Evolutionary conservation across 768 basidiomycete genomes (phyloP).

Genomic region (Suillus clintonianus): DNA sequence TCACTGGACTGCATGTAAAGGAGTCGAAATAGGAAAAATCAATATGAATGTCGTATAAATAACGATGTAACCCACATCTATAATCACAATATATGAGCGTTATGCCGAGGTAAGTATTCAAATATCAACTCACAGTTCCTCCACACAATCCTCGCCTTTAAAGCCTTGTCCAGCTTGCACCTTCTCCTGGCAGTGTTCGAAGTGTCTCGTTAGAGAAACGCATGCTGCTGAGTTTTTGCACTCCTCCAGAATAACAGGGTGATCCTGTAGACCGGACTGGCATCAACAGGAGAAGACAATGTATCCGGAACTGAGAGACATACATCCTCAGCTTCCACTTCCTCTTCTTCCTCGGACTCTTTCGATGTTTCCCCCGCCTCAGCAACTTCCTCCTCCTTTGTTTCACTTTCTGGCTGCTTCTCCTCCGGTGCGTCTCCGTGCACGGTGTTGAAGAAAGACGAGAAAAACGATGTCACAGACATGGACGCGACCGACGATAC

Average conservation of each 20-base stretch:
- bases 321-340: slow-evolving; percentile 48
- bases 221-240: slow-evolving; percentile 71
- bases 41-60: slow-evolving; percentile 7
- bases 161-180: slow-evolving; percentile 79
- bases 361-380: slow-evolving; percentile 16
- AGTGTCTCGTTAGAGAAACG: slow-evolving; percentile 72
- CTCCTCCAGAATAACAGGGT: slow-evolving; percentile 74
- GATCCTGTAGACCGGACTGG: slow-evolving; percentile 43
- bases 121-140: slow-evolving; percentile 73
- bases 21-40: slow-evolving; percentile 23
- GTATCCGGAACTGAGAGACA: slow-evolving; percentile 10
- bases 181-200: slow-evolving; percentile 89
- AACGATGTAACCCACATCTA: slow-evolving; percentile 25
- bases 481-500: slow-evolving; percentile 27
- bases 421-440: slow-evolving; percentile 43
- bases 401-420: slow-evolving; percentile 12
- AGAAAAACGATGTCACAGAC: slow-evolving; percentile 46
- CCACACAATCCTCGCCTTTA: slow-evolving; percentile 91
- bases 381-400: slow-evolving; percentile 26
- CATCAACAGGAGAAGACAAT: not conserved
- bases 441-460: slow-evolving; percentile 42
- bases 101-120: not conserved
- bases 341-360: slow-evolving; percentile 40
- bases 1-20: slow-evolving; percentile 60
- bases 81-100: not conserved